Evolutionary conservation across 768 basidiomycete genomes (phyloP), one percentile per base, ranked within the genome.

Genomic region (Psilocybe sp.): DNA sequence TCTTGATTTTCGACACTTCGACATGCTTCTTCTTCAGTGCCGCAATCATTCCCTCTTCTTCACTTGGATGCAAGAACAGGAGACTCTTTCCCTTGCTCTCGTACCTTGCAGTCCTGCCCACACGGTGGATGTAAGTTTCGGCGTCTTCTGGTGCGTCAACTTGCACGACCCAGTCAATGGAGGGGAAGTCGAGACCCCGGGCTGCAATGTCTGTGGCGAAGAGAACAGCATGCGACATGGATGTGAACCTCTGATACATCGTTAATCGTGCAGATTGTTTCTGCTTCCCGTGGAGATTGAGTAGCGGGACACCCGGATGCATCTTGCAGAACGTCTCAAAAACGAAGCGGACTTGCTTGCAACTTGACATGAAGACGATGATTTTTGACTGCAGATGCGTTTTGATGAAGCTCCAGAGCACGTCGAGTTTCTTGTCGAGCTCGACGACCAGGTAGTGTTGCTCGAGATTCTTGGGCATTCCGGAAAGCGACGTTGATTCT

Each of bases 191-290:
- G 49, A 98, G 75, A 1, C 96, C 96, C 50, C 96, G 85, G 4
- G 96, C 92, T 33, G 96, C 96, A 52, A 99, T 87, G 63, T 99
- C 96, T 10, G 96, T 99, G 14, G 95, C 94, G 59, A 99, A 87
- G 16, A 98, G 76, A 5, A 96, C 81, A 2, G 93, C 87, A 57
- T 94, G 84, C 57, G 85, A 83, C 40, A 85, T 85, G 2, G 81
- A 71, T 2, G 87, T 88, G 72, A 97, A 99, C 38, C 84, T 85
- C 59, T 80, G 79, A 65, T 92, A 98, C 71, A 89, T 87, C 42
- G 80, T 74, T 47, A 98, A 69, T 41, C 96, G 81, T 33, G 90
- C 85, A n/a, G 85, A 78, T 63, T 97, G 96, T 65, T 97, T 98
- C 64, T 97, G 94, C 65, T 97, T 98, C 32, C 96, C 96, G 60